Evolutionary conservation across 2,329 filamentous ascomycete species (phyloP), one percentile per base, ranked within the genome.

Genomic region (Cytospora paraplurivora): DNA sequence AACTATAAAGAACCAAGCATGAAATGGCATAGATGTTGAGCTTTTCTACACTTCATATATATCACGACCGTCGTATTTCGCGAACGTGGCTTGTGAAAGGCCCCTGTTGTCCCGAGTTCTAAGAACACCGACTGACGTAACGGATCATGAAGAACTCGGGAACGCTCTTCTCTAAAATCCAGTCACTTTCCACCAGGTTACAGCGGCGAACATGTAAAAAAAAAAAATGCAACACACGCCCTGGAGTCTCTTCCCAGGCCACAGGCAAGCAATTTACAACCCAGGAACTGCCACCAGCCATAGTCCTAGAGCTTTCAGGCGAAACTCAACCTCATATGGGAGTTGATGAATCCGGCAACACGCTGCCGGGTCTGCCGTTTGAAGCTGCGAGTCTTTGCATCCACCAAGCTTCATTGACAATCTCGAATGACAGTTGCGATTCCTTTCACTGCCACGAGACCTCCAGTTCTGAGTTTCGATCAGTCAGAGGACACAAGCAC

Each of bases 1-100:
- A 59, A 33, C 15, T n/a, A 1, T 21, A 11, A 15, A 52, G 50
- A 49, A 34, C 4, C 32, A 37, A 41, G 47, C 34, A 44, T 34
- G 32, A 37, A 61, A 44, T 60, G 38, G 54, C 49, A 62, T 66
- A 68, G 66, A 66, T 50, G 35, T 51, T 38, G 7, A 33, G 15
- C 34, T 52, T 54, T 21, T 51, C 19, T 49, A 44, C 35, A 11
- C 11, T 55, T 1, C 15, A 4, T 4, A 8, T 11, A n/a, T 50
- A 6, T 32, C 38, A 37, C n/a, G 15, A 37, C 27, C 21, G 8
- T 17, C 7, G 8, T 37, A 12, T 8, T 47, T 15, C 21, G 19
- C 21, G 13, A 32, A 7, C 15, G 4, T 37, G n/a, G 32, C 11
- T 19, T 19, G n/a, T 1, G 15, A 17, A 49, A 17, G n/a, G 32